Evolutionary conservation across 129 eudicot genomes (phyloP).

Genomic region (Arctium minus): DNA sequence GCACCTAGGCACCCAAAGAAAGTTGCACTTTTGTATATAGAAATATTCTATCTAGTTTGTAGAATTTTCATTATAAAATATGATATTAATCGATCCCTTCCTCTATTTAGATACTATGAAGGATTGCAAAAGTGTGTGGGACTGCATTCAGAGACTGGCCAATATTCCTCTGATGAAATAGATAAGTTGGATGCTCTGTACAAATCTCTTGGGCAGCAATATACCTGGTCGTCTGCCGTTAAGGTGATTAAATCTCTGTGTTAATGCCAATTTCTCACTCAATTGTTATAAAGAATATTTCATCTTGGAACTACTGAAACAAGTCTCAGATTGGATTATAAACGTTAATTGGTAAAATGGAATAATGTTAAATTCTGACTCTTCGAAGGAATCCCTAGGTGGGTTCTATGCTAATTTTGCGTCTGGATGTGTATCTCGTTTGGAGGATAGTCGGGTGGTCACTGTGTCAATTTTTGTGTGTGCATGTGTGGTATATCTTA

Average conservation of each 20-base stretch:
- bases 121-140: conserved; percentile 89
- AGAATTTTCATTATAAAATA: not conserved
- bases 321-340: not conserved
- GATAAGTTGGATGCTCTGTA: conserved; percentile 71
- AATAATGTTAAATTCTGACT: not conserved
- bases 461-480: not conserved
- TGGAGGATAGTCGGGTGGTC: not conserved
- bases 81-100: not conserved
- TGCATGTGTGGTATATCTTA: too few species aligned
- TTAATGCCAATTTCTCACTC: not conserved
- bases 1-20: not conserved
- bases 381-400: not conserved
- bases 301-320: not conserved
- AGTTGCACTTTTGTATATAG: not conserved
- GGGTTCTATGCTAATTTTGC: not conserved
- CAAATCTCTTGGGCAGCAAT: conserved; percentile 72
- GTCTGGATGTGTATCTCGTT: not conserved
- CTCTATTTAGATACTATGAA: conserved; percentile 71
- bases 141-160: conserved; percentile 48
- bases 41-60: not conserved
- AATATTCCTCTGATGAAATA: conserved; percentile 72
- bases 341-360: not conserved
- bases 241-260: conserved; percentile 48
- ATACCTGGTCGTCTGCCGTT: conserved; percentile 95
- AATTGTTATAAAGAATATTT: not conserved